Base-by-base conservation (phyloP, 2,329 filamentous ascomycete species). In the Calonectria hawksworthii region DNA sequence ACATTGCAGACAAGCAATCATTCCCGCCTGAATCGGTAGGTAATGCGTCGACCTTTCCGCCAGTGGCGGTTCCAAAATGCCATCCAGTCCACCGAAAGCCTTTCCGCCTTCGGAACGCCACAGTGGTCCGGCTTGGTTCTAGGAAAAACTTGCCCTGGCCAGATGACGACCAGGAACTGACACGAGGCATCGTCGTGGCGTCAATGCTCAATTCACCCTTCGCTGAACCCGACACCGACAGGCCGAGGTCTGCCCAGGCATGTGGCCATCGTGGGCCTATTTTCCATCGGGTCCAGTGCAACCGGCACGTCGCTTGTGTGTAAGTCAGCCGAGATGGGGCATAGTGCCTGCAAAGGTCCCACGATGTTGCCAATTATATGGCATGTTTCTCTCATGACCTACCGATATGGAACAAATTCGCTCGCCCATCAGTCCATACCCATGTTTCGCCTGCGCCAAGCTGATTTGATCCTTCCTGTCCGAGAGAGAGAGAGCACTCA, bases 291-390 rank as follows among this genome's bases (percentile, higher is more conserved):
- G 54, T 72, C 64, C 70, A 74, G 74, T 76, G 79, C 77, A 77
- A 78, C 76, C 73, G 61, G 75, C 76, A 76, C 77, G 65, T 75
- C 77, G 75, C 76, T 74, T 50, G 61, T 65, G 61, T 65, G 21
- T 47, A 65, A 65, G 61, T 65, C 61, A 65, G 36, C 28, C 61
- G 61, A 65, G 61, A 47, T 47, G 36, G 71, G 67, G 72, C 66
- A 61, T 70, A 73, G 73, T 77, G 76, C 77, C 77, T 80, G 79
- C 79, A 78, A 72, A 68, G 64, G 79, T 78, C 64, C 72, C 67
- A 74, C 73, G 30, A 65, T 64, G 38, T 67, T 65, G 72, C 74
- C 21, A 67, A 71, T 71, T 63, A 75, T 63, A 75, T 79, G 68
- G 63, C 59, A 74, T 72, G 70, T 70, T 70, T 74, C 65, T 77